Evolutionary conservation across 495 filamentous ascomycete species (phyloP).

Genomic region (Xylaria cubensis): DNA sequence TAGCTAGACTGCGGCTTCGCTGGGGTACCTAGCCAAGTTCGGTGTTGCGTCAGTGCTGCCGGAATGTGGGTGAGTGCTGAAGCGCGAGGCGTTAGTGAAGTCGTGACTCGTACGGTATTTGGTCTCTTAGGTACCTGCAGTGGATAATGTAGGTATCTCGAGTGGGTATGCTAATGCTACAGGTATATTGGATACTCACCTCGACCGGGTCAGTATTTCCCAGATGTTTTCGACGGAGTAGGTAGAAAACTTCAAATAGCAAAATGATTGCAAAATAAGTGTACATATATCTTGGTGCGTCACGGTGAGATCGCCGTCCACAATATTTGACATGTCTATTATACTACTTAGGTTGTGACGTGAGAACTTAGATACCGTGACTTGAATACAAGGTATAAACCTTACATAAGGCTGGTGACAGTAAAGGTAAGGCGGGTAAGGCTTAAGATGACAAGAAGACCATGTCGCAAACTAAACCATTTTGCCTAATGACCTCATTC

Average conservation of each 20-base stretch:
- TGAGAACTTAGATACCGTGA: neutral
- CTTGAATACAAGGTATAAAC: neutral
- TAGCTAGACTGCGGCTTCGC: neutral
- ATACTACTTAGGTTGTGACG: neutral
- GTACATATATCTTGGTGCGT: neutral
- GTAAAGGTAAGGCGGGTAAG: neutral
- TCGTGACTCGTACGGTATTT: neutral
- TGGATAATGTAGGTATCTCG: neutral
- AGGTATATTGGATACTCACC: neutral
- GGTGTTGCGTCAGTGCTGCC: slow-evolving; percentile 20
- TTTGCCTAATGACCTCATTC: neutral
- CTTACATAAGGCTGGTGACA: slow-evolving; percentile 9
- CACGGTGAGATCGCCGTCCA: neutral
- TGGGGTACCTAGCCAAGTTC: neutral
- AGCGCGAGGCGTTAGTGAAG: neutral
- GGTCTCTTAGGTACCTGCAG: neutral
- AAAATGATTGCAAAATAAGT: neutral
- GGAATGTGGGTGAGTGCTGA: slow-evolving; percentile 19
- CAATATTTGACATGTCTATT: neutral
- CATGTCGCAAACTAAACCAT: neutral
- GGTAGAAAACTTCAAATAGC: neutral
- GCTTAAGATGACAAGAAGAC: neutral
- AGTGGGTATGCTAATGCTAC: neutral
- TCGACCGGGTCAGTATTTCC: neutral
- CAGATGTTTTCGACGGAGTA: neutral